Percentiles rank a stretch among this genome's conserved stretches.
phyloP scores from a whole-genome alignment of 2,329 filamentous ascomycete species.

The Fusarium haematococcum region DNA sequence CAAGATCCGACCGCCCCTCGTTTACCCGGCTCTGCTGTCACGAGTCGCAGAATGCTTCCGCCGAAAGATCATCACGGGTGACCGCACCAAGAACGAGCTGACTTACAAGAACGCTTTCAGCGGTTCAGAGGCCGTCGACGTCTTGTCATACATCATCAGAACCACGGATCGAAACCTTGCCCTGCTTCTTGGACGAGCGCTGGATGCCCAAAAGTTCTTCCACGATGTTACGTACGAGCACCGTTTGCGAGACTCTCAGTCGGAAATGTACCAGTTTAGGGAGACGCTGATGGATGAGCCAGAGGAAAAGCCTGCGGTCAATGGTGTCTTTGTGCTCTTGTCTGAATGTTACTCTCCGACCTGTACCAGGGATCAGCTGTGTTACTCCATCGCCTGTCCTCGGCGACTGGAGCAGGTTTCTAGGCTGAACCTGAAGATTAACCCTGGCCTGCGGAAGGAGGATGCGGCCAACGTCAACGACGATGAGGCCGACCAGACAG shows the following conservation, averaged over 20 bases:
- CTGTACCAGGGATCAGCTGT: constrained; percentile 93
- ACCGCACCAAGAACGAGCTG: constrained; percentile 95
- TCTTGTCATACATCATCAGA: constrained; percentile 96
- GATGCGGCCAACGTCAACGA: constrained; percentile 72
- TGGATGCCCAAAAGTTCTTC: constrained; percentile 99
- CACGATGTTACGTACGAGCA: constrained; percentile 99
- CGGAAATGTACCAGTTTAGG: constrained; percentile 96
- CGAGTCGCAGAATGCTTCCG: constrained; percentile 92
- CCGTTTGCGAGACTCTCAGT: constrained; percentile 89
- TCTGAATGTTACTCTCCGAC: constrained; percentile 99
- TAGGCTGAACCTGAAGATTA: constrained; percentile 90
- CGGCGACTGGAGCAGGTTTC: constrained; percentile 94
- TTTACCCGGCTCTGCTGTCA: constrained; percentile 95
- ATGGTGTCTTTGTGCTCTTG: constrained; percentile 95
- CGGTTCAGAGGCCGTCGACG: constrained; percentile 93
- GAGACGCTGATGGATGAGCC: constrained; percentile 88
- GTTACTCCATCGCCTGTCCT: constrained; percentile 98
- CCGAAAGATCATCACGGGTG: constrained; percentile 85
- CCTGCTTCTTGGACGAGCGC: constrained; percentile 86
- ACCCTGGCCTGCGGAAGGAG: constrained; percentile 82
- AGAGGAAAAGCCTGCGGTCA: constrained; percentile 80
- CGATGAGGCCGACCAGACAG: constrained; percentile 84
- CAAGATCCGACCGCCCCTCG: constrained; percentile 80
- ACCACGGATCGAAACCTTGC: constrained; percentile 96
- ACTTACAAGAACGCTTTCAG: constrained; percentile 98